phyloP scores from a whole-genome alignment of 495 filamentous ascomycete genomes.

The Penicillium canescens region DNA sequence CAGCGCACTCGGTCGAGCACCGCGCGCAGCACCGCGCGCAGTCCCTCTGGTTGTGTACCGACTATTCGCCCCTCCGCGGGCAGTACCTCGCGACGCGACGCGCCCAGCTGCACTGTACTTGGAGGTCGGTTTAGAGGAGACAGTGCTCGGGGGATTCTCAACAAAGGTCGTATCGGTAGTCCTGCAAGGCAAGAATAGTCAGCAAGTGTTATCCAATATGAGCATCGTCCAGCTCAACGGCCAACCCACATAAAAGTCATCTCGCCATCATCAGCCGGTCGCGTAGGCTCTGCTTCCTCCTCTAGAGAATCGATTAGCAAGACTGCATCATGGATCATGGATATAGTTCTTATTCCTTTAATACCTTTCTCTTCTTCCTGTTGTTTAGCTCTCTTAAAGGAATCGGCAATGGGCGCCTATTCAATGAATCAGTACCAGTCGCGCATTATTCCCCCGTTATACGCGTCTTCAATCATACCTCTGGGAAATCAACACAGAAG shows the following conservation, averaged over 20 bases:
- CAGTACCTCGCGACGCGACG: conserved; percentile 32
- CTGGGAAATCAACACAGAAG: conserved; percentile 97
- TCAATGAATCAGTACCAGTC: conserved; percentile 6
- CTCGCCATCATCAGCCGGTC: conserved; percentile 57
- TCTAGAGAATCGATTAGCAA: conserved; percentile 26
- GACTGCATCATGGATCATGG: neutral
- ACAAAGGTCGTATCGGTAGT: conserved; percentile 95
- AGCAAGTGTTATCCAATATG: neutral
- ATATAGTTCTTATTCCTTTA: neutral
- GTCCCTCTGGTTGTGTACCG: conserved; percentile 43
- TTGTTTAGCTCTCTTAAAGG: conserved; percentile 68
- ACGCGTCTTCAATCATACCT: conserved; percentile 53
- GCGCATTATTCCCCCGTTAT: neutral
- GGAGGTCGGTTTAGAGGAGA: conserved; percentile 62
- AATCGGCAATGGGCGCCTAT: conserved; percentile 66
- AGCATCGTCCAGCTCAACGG: neutral
- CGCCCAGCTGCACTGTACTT: conserved; percentile 55
- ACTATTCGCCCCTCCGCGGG: conserved; percentile 42
- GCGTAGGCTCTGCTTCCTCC: conserved; percentile 28
- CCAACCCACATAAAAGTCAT: conserved; percentile 81
- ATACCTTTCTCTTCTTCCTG: conserved; percentile 49
- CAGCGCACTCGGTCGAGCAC: conserved; percentile 41
- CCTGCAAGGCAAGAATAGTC: conserved; percentile 45
- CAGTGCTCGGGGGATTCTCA: conserved; percentile 71
- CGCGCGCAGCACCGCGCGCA: conserved; percentile 23